A percentile compares a stretch with the other conserved stretches of the same genome.
phyloP scores from a whole-genome alignment of 257 asterid genomes.

The Scutellaria baicalensis region DNA sequence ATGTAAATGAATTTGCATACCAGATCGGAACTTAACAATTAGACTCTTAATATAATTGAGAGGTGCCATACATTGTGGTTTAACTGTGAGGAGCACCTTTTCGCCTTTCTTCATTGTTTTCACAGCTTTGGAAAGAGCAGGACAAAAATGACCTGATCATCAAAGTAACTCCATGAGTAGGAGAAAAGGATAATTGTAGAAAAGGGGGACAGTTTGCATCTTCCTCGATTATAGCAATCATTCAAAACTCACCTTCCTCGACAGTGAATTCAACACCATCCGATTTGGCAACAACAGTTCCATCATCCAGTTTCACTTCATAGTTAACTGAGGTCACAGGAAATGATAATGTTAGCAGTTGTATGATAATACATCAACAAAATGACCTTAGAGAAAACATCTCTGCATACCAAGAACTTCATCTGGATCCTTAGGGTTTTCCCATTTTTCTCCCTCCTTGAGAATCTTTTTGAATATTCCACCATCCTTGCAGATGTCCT shows the following conservation, averaged over 20 bases:
- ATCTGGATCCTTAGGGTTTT: conserved; percentile 66
- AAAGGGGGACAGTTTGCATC: not conserved
- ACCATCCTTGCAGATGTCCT: conserved; percentile 78
- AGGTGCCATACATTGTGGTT: conserved; percentile 47
- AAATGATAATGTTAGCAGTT: not conserved
- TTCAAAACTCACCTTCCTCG: conserved; percentile 25
- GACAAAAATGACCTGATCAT: conserved; percentile 51
- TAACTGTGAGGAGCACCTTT: conserved; percentile 54
- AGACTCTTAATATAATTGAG: not conserved
- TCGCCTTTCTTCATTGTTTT: conserved; percentile 82
- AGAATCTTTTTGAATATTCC: conserved; percentile 63
- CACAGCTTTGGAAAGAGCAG: conserved; percentile 63
- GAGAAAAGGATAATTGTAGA: not conserved
- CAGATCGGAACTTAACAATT: not conserved
- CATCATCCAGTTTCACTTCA: conserved; percentile 50
- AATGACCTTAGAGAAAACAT: not conserved
- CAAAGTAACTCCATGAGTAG: not conserved
- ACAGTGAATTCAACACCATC: conserved; percentile 47
- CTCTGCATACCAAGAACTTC: conserved; percentile 48
- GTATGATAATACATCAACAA: not conserved
- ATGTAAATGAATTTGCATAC: not conserved
- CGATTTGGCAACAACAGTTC: conserved; percentile 39
- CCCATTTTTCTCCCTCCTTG: conserved; percentile 65
- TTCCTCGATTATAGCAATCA: not conserved
- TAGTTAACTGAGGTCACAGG: conserved; percentile 36